phyloP scores from a whole-genome alignment of 768 basidiomycete genomes.

The Fibroporia radiculosa region DNA sequence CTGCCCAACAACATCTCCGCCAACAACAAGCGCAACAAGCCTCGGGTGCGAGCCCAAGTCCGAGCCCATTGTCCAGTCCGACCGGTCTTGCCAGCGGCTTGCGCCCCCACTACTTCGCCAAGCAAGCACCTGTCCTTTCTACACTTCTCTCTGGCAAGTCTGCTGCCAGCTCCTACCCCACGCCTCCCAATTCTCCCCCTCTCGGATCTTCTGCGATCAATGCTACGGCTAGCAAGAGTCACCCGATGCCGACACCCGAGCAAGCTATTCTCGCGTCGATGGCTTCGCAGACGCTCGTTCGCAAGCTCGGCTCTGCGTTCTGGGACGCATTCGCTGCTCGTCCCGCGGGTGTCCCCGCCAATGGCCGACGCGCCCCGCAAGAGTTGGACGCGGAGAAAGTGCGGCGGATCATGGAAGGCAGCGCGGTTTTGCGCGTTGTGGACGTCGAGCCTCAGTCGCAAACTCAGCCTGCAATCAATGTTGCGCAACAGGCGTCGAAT shows the following conservation, averaged over 20 bases:
- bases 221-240: conserved; percentile 19
- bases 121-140: conserved; percentile 17
- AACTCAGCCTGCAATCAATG: neutral
- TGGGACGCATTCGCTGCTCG: conserved; percentile 83
- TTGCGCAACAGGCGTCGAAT: neutral
- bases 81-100: conserved; percentile 23
- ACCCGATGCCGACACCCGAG: conserved; percentile 26
- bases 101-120: conserved; percentile 34
- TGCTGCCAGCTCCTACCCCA: conserved; percentile 26
- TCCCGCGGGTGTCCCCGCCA: conserved; percentile 19
- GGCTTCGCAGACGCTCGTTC: conserved; percentile 69
- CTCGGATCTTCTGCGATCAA: conserved; percentile 17
- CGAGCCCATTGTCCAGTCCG: conserved; percentile 10
- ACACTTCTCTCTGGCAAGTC: conserved; percentile 43
- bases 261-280: conserved; percentile 62
- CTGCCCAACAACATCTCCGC: conserved; percentile 53
- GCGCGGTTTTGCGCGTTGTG: conserved; percentile 71
- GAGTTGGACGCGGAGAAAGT: conserved; percentile 70
- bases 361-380: conserved; percentile 1
- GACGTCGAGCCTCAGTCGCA: conserved; percentile 47
- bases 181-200: conserved; percentile 38
- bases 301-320: conserved; percentile 68
- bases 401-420: conserved; percentile 72
- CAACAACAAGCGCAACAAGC: conserved; percentile 14
- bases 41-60: conserved; percentile 1